phyloP scores from a whole-genome alignment of 2,329 filamentous ascomycete genomes.

The Cercospora sp. region DNA sequence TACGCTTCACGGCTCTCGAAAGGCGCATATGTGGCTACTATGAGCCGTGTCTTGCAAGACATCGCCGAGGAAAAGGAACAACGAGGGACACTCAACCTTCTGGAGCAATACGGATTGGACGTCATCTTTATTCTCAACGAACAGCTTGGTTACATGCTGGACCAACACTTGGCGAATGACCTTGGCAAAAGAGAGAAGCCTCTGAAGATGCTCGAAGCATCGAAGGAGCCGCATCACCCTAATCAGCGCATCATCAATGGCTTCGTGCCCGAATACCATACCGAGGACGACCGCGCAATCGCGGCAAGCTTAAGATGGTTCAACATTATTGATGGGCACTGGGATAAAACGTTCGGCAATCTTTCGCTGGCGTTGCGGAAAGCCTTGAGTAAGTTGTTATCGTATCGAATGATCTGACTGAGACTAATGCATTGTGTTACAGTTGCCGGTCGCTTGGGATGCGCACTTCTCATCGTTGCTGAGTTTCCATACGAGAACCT shows the following conservation, averaged over 20 bases:
- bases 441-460: slow-evolving; percentile 53
- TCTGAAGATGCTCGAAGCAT: slow-evolving; percentile 54
- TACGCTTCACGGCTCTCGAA: slow-evolving; percentile 78
- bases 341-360: slow-evolving; percentile 67
- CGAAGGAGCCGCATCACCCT: slow-evolving; percentile 46
- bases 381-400: slow-evolving; percentile 69
- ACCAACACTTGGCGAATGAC: slow-evolving; percentile 24
- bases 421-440: slow-evolving; percentile 23
- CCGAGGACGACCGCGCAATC: slow-evolving; percentile 67
- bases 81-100: slow-evolving; percentile 67
- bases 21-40: slow-evolving; percentile 64
- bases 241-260: slow-evolving; percentile 67
- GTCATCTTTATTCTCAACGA: slow-evolving; percentile 70
- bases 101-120: slow-evolving; percentile 73
- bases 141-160: slow-evolving; percentile 52
- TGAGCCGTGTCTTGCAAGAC: slow-evolving; percentile 75
- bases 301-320: slow-evolving; percentile 86
- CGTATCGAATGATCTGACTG: neutral
- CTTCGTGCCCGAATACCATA: slow-evolving; percentile 61
- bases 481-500: slow-evolving; percentile 53
- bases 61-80: slow-evolving; percentile 67
- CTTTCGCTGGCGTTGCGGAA: slow-evolving; percentile 76
- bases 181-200: slow-evolving; percentile 17
- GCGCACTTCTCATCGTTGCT: slow-evolving; percentile 55
- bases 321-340: slow-evolving; percentile 69